Percentiles rank a stretch among this genome's conserved stretches.
Evolutionary conservation across 1,139 yeast species (phyloP).

Genomic region (Diutina scorzettiae): DNA sequence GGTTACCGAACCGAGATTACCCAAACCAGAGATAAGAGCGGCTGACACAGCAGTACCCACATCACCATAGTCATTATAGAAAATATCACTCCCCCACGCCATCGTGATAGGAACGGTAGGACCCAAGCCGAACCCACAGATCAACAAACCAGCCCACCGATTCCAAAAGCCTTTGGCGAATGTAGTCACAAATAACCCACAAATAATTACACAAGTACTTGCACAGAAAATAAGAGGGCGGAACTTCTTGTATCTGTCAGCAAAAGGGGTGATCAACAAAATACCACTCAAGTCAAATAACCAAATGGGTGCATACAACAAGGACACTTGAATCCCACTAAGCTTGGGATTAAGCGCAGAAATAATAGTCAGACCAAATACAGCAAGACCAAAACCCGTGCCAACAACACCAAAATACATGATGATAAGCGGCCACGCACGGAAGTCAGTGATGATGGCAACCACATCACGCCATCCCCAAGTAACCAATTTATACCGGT

Average conservation of each 20-base stretch:
- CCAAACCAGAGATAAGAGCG: constrained; percentile 76
- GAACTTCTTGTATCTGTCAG: constrained; percentile 49
- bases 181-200: constrained; percentile 67
- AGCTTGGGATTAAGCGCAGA: constrained; percentile 49
- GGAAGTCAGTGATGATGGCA: constrained; percentile 44
- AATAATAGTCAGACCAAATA: constrained; percentile 77
- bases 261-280: constrained; percentile 62
- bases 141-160: constrained; percentile 66
- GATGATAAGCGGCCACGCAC: constrained; percentile 71
- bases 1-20: constrained; percentile 75
- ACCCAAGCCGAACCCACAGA: constrained; percentile 79
- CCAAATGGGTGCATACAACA: constrained; percentile 86
- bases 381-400: constrained; percentile 75
- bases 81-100: constrained; percentile 79
- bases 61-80: constrained; percentile 62
- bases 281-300: constrained; percentile 76
- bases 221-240: constrained; percentile 52
- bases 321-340: constrained; percentile 57
- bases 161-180: constrained; percentile 67
- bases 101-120: constrained; percentile 85
- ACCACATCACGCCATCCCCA: constrained; percentile 58
- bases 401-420: constrained; percentile 94
- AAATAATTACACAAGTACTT: constrained; percentile 55
- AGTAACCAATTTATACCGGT: constrained; percentile 26
- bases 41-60: constrained; percentile 77